Evolutionary conservation across 1,284 basidiomycete genomes (phyloP), one percentile per base, ranked within the genome.

Genomic region (Lentinula novae-zelandiae): DNA sequence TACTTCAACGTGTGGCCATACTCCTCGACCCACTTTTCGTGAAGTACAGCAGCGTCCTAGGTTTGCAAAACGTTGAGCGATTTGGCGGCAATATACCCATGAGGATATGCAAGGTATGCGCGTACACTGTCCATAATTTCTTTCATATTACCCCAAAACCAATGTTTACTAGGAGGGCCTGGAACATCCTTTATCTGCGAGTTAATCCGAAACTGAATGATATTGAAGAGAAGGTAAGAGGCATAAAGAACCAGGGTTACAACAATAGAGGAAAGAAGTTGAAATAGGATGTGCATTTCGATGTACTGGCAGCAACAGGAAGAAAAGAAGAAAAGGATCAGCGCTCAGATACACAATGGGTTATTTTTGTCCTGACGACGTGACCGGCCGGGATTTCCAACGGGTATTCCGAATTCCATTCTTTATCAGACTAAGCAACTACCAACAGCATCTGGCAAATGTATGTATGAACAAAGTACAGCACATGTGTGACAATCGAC

Each of bases 1-100:
- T 79, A 84, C 60, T 69, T 77, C 54, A 87, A 65, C 0, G 79
- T 83, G 5, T 64, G 69, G 0, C 88, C 87, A 63, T 86, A 86
- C 62, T 83, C 64, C 46, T 74, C 66, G 0, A 77, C 69, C 87
- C 88, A 90, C 67, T 78, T 67, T 57, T 85, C 80, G 33, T 82
- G 76, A 22, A 80, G 64, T 0, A 73, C 72, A 2, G 72, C 73
- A 63, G 73, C 74, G 58, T 78, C 74, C 77, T 78, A 48, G 0
- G 52, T 27, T 27, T 27, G 27, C 27, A 27, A 27, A 53, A n/a
- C 2, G 7, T 38, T 38, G 36, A 38, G 36, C 40, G 13, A 6
- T 34, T 36, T 3, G 27, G 27, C 27, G 0, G 27, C 27, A 27
- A 27, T 27, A 27, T 4, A 34, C 48, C 17, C 48, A 31, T 52